phyloP scores from a whole-genome alignment of 257 asterid genomes.

The Sherardia arvensis region DNA sequence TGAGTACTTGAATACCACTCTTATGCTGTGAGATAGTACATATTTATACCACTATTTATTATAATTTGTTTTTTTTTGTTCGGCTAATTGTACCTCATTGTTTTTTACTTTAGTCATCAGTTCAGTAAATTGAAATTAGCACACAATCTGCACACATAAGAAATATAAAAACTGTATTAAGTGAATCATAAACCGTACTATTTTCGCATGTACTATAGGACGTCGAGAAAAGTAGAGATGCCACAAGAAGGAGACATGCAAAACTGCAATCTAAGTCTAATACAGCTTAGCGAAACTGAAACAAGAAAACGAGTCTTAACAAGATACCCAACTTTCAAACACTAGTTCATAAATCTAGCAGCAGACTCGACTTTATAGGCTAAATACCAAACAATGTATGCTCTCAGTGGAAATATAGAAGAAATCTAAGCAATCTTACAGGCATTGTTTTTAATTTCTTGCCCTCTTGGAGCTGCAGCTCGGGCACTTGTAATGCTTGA shows the following conservation, averaged over 20 bases:
- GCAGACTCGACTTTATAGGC: slow-evolving; percentile 4
- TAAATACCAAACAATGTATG: slow-evolving; percentile 11
- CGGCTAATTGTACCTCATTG: too few species aligned
- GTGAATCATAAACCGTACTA: too few species aligned
- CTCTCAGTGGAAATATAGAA: slow-evolving; percentile 5
- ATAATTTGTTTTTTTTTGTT: too few species aligned
- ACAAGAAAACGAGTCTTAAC: slow-evolving; percentile 12
- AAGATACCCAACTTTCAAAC: slow-evolving; percentile 23
- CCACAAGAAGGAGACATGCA: not conserved
- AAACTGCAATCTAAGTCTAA: slow-evolving; percentile 13
- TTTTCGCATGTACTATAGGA: too few species aligned
- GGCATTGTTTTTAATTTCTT: slow-evolving; percentile 24
- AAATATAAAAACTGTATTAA: too few species aligned
- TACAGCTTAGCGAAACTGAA: slow-evolving; percentile 10
- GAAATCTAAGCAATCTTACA: slow-evolving; percentile 12
- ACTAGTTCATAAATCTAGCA: slow-evolving; percentile 12
- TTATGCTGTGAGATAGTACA: too few species aligned
- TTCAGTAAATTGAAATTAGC: too few species aligned
- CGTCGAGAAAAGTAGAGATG: too few species aligned
- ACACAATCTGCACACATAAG: too few species aligned
- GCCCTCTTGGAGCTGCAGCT: slow-evolving; percentile 66
- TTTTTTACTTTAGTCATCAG: too few species aligned
- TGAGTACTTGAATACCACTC: not conserved
- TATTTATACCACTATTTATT: too few species aligned
- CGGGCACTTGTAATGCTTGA: slow-evolving; percentile 84